phyloP scores from a whole-genome alignment of 148 eudicot species.

The Limonium bicolor region DNA sequence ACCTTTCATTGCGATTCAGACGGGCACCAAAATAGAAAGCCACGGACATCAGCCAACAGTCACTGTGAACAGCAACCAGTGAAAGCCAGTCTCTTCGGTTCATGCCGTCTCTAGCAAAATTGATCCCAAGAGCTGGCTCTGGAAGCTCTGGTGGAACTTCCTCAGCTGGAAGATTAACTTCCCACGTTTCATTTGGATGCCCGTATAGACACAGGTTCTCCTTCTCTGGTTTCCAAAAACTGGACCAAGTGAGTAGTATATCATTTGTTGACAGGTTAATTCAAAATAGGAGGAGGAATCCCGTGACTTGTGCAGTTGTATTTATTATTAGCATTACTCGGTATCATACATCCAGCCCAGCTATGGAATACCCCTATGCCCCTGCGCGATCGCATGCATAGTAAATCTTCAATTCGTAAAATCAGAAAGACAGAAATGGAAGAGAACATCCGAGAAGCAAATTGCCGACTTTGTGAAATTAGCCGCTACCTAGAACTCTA shows the following conservation, averaged over 20 bases:
- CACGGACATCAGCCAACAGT: constrained; percentile 88
- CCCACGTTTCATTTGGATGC: constrained; percentile 75
- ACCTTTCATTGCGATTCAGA: constrained; percentile 83
- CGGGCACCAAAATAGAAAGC: constrained; percentile 88
- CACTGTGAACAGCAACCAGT: constrained; percentile 82
- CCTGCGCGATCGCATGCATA: too few relatives aligned
- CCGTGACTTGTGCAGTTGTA: too few relatives aligned
- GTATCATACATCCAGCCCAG: too few relatives aligned
- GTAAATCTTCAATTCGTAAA: too few relatives aligned
- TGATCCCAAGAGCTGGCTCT: constrained; percentile 90
- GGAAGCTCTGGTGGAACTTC: constrained; percentile 98
- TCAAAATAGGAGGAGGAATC: background rate
- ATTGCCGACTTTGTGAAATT: too few relatives aligned
- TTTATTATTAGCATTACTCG: too few relatives aligned
- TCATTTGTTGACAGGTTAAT: background rate
- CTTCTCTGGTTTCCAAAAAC: constrained; percentile 34
- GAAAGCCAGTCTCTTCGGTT: constrained; percentile 79
- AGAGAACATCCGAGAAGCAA: too few relatives aligned
- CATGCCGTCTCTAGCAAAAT: constrained; percentile 95
- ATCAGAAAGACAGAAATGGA: too few relatives aligned
- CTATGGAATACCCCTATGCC: too few relatives aligned
- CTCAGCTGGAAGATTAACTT: constrained; percentile 85
- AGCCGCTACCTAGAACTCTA: too few relatives aligned
- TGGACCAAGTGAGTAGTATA: background rate
- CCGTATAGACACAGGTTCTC: constrained; percentile 87